phyloP scores from a whole-genome alignment of 2,329 filamentous ascomycete species.

The Botrytis hyacinthi region DNA sequence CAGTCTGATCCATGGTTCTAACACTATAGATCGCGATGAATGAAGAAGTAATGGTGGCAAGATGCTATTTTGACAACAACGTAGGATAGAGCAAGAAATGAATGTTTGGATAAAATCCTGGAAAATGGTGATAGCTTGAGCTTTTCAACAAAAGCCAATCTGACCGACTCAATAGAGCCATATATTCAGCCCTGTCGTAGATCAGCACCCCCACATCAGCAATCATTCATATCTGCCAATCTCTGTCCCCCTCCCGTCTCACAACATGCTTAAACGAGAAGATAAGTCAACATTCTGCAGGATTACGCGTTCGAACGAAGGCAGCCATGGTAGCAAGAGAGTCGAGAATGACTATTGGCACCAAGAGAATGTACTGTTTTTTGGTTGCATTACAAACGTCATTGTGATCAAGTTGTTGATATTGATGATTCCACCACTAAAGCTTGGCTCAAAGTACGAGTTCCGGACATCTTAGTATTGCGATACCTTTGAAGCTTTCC shows the following conservation, averaged over 20 bases:
- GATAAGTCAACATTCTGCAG: neutral
- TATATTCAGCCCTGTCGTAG: neutral
- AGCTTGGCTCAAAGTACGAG: neutral
- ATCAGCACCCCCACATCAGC: slow-evolving; percentile 11
- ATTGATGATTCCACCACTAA: neutral
- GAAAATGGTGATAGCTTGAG: neutral
- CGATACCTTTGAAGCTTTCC: neutral
- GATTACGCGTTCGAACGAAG: slow-evolving; percentile 16
- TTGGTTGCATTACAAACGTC: slow-evolving; percentile 1
- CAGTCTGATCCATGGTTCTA: slow-evolving; percentile 5
- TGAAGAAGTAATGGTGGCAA: neutral
- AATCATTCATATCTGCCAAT: neutral
- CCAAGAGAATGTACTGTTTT: neutral
- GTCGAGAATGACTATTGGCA: slow-evolving; percentile 2
- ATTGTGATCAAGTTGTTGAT: neutral
- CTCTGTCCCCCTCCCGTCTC: neutral
- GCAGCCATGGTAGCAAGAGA: neutral
- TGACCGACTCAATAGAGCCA: neutral
- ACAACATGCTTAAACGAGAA: slow-evolving; percentile 4
- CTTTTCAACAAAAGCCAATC: neutral
- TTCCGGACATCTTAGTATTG: neutral
- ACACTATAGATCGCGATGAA: neutral
- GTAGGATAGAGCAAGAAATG: neutral
- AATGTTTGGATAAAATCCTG: neutral
- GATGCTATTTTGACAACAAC: neutral